Conservation (phyloP, 192 early-diverging fungal species). For the Helicostylum pulchrum region DNA sequence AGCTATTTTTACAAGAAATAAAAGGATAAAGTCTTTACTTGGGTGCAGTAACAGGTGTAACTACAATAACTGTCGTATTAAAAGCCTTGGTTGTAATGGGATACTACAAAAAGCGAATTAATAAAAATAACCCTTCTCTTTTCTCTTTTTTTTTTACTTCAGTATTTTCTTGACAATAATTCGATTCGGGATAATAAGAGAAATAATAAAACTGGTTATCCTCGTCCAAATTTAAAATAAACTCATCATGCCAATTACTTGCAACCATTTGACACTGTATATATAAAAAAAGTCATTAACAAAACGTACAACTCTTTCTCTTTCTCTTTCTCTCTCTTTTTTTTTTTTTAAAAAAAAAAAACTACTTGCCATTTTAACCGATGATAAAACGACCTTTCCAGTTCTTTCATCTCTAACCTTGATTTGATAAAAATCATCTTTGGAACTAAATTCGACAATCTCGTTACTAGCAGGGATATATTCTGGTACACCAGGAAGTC, state of each 20-base stretch:
- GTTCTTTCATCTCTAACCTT: conserved; percentile 28
- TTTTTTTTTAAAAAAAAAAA: not conserved
- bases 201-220: conserved; percentile 21
- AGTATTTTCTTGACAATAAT: conserved; percentile 13
- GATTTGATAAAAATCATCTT: conserved; percentile 21
- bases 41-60: conserved; percentile 2
- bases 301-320: not conserved
- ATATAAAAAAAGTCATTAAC: not conserved
- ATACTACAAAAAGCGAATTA: not conserved
- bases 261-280: conserved; percentile 29
- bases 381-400: not conserved
- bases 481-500: conserved; percentile 8
- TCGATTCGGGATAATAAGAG: conserved; percentile 25
- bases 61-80: conserved; percentile 11
- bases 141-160: conserved; percentile 7
- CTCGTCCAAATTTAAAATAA: conserved; percentile 26
- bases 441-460: conserved; percentile 3
- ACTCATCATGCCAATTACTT: conserved; percentile 22
- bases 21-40: conserved; percentile 7
- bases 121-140: not conserved
- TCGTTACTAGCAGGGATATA: conserved; percentile 21
- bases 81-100: conserved; percentile 12
- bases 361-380: conserved; percentile 7
- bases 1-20: not conserved
- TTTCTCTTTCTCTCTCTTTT: too few species aligned